Evolutionary conservation across 495 filamentous ascomycete genomes (phyloP), one percentile per base, ranked within the genome.

Genomic region (Hypoxylon perforatum): DNA sequence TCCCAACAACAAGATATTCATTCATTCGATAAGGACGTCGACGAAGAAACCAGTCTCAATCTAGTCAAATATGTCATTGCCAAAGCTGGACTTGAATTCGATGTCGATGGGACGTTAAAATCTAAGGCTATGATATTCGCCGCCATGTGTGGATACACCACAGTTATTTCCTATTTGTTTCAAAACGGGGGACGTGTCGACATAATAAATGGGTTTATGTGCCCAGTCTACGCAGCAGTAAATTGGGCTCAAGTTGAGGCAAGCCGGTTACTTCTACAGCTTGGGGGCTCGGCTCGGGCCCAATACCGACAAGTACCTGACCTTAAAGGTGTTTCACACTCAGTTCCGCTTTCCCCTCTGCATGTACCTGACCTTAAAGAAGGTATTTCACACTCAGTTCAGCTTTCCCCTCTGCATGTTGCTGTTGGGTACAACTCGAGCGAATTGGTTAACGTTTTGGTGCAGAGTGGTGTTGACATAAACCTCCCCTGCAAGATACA

Each of bases 101-200:
- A 57, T 21, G n/a, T 47, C 18, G 41, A 57, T 10, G 44, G 36
- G 10, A 28, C 28, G 21, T 7, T 46, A 19, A 46, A 51, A 33
- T 44, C 41, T 1, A 25, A 58, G 11, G 62, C 62, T 9, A 38
- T 65, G 38, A 45, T 59, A 42, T 12, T 14, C 5, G 62, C 62
- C 0, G 62, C 54, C 11, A 33, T 21, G 23, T 33, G 23, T 38
- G 62, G 62, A 41, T 59, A 59, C 22, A 52, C 46, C 8, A 3
- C 45, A 11, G 54, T 65, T 36, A 28, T 65, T 14, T 65, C 38
- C 58, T 65, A 50, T 36, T 17, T 57, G 15, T 36, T 46, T 22
- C 39, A 22, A 36, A 45, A 5, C 9, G 53, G 53, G n/a, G 53
- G 23, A 36, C 23, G 15, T 0, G 23, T 21, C 3, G 23, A 57